Conservation (phyloP, 2,329 filamentous ascomycete genomes). For the Plenodomus lindquistii region DNA sequence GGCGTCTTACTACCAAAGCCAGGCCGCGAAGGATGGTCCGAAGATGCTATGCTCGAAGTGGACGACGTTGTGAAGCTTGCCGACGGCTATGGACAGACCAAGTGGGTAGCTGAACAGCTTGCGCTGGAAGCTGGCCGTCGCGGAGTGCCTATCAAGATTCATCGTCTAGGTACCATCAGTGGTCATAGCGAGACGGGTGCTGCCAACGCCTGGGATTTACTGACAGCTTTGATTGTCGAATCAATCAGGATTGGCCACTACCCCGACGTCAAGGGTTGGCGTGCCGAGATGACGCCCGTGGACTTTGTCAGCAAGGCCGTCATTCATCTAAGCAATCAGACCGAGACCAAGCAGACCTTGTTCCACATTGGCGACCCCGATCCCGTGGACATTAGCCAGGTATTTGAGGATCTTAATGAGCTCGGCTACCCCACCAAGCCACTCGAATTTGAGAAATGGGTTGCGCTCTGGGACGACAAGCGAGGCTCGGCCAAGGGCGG, state of each 20-base stretch:
- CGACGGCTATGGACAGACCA: conserved; percentile 78
- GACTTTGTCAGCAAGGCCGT: conserved; percentile 80
- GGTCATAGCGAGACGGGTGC: conserved; percentile 76
- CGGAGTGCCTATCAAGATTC: conserved; percentile 71
- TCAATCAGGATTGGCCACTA: conserved; percentile 72
- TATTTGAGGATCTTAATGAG: conserved; percentile 67
- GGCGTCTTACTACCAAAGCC: conserved; percentile 72
- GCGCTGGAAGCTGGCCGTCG: conserved; percentile 70
- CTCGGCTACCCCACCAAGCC: conserved; percentile 72
- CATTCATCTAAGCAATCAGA: conserved; percentile 68
- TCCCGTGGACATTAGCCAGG: conserved; percentile 66
- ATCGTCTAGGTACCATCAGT: conserved; percentile 76
- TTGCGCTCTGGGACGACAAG: conserved; percentile 72
- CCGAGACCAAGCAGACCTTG: conserved; percentile 63
- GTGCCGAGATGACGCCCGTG: conserved; percentile 81
- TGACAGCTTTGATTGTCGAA: conserved; percentile 76
- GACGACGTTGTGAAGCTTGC: conserved; percentile 69
- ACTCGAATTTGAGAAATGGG: conserved; percentile 74
- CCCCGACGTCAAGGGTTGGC: conserved; percentile 74
- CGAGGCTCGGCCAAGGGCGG: conserved; percentile 66
- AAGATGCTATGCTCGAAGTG: conserved; percentile 68
- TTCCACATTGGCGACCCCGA: conserved; percentile 77
- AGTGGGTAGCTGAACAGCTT: conserved; percentile 79
- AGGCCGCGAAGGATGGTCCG: conserved; percentile 67
- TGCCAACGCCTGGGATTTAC: conserved; percentile 76